Base-by-base conservation (phyloP, 441 rosid species). In the Manihot esculenta region DNA sequence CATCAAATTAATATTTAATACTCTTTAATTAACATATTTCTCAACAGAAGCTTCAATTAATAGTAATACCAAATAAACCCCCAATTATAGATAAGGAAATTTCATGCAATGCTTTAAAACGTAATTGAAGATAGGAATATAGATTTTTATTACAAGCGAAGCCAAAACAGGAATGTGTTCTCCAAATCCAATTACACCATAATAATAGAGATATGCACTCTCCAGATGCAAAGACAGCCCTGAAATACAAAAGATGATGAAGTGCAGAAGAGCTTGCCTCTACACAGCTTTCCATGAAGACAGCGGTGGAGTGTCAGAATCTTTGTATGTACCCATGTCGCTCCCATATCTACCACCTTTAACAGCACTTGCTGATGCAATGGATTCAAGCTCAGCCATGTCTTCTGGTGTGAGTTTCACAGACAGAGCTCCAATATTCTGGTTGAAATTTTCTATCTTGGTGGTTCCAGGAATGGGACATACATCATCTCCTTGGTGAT, bases 381-480 rank as follows among this genome's bases (percentile, higher is more conserved):
- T 76, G 72, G 72, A 23, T 70, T 89, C 93, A 0, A 89, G 87
- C 74, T 85, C 85, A 35, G 81, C 70, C 85, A 88, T 85, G 41
- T 90, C 90, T 68, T 86, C 86, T 0, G 69, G 71, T 38, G 84
- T 76, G 13, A 90, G 79, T 62, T 83, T 82, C 24, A 88, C 78
- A 0, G 86, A 86, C 61, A 86, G 71, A 60, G 89, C 89, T 60
- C 74, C 82, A 12, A 84, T 71, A 64, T 85, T 87, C 66, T 82
- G 79, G 66, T 78, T 75, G 15, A 87, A 74, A 78, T 87, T 87
- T 66, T 77, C 82, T 10, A 77, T 70, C 73, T 82, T 79, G 72
- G 89, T 74, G 47, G 89, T 87, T 77, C 85, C 84, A 6, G 88
- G 88, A 42, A 89, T 84, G 55, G 89, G 90, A 24, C 87, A 83